These are phyloP conservation scores for Volvox reticuliferus DNA, from an alignment of 139 green algal species.

Conservation along the genomic window DNA sequence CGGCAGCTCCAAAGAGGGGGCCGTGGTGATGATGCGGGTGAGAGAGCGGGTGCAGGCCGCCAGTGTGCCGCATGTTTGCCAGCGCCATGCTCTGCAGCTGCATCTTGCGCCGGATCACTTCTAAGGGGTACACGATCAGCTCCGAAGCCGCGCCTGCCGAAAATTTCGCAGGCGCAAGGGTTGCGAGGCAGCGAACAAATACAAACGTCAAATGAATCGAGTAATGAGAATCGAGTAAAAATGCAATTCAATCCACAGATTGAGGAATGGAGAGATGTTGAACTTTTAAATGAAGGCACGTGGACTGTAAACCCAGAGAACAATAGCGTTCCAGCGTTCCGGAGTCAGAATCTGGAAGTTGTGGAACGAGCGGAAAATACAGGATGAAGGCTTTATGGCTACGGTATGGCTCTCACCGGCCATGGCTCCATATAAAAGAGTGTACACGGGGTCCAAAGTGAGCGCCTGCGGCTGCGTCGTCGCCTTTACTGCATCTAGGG, in stretches of 20 bases:
- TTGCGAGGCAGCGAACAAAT: too few species aligned
- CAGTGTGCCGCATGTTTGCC: not conserved
- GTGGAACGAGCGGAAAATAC: too few species aligned
- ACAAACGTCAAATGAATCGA: too few species aligned
- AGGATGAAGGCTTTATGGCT: too few species aligned
- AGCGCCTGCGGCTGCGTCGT: not conserved
- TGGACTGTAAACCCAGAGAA: too few species aligned
- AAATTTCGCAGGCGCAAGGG: too few species aligned
- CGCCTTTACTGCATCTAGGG: not conserved
- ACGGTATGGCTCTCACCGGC: conserved; percentile 23
- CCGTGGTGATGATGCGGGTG: not conserved
- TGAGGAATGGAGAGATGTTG: too few species aligned
- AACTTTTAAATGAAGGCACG: too few species aligned
- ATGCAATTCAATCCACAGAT: too few species aligned
- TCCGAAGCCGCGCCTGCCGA: conserved; percentile 67
- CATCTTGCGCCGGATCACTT: conserved; percentile 79
- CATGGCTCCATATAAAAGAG: conserved; percentile 75
- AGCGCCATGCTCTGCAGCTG: conserved; percentile 74
- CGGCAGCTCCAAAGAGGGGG: not conserved
- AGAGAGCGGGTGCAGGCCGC: not conserved
- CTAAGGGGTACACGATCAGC: conserved; percentile 77
- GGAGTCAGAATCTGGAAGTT: too few species aligned
- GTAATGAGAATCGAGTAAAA: too few species aligned
- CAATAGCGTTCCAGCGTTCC: too few species aligned
- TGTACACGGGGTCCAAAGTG: conserved; percentile 50